These are phyloP conservation scores for Castanea sativa DNA, from an alignment of 306 rosid genomes.

Conservation along the genomic window DNA sequence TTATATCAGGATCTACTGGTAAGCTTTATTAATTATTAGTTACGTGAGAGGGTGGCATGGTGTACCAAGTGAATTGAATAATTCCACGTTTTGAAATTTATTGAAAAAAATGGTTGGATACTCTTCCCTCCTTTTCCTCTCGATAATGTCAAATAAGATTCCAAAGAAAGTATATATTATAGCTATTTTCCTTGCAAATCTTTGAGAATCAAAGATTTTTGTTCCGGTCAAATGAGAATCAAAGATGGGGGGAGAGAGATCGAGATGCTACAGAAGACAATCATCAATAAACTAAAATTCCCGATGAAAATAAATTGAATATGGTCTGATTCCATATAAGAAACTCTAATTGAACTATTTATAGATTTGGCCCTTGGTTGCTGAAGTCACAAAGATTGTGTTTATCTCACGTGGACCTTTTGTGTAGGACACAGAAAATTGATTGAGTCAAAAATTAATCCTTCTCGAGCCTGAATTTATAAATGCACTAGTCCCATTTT, in stretches of 20 bases:
- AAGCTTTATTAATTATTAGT: no score
- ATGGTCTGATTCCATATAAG: not conserved
- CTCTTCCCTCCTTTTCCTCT: not conserved
- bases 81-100: not conserved
- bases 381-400: no score
- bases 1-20: no score
- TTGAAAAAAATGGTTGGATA: not conserved
- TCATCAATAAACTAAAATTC: not conserved
- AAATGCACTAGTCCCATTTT: no score
- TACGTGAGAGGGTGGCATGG: no score
- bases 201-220: constrained; percentile 23
- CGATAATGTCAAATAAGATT: not conserved
- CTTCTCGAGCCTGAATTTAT: no score
- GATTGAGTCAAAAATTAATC: no score
- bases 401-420: no score
- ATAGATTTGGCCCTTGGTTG: no score
- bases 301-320: not conserved
- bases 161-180: not conserved
- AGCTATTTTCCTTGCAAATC: constrained; percentile 28
- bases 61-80: no score
- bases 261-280: not conserved
- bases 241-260: not conserved
- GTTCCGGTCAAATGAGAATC: constrained; percentile 17
- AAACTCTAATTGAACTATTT: not conserved
- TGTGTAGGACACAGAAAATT: no score